These are phyloP conservation scores for Lathyrus aphaca DNA, from an alignment of 306 rosid genomes.

Conservation along the genomic window DNA sequence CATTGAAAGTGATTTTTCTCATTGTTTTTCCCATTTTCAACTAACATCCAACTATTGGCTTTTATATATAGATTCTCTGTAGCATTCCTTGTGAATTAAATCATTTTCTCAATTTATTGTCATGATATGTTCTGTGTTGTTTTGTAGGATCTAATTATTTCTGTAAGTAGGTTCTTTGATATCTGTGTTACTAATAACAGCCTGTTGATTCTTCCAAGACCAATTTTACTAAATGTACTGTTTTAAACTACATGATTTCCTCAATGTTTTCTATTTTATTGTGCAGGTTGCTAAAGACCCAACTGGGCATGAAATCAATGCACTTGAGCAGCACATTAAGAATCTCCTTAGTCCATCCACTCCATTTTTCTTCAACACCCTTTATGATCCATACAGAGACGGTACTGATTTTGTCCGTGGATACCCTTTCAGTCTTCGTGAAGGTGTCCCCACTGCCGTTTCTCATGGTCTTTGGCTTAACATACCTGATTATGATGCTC, in stretches of 20 bases:
- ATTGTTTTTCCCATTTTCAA: constrained; percentile 5
- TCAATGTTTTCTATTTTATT: constrained; percentile 26
- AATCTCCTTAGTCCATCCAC: constrained; percentile 74
- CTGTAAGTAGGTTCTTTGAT: not conserved
- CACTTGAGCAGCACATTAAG: constrained; percentile 90
- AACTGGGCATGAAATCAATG: constrained; percentile 75
- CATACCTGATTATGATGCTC: constrained; percentile 89
- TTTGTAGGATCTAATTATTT: not conserved
- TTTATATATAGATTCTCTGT: not conserved
- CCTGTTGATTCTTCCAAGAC: not conserved
- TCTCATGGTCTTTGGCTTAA: constrained; percentile 96
- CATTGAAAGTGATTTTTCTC: constrained; percentile 26
- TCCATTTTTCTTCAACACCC: constrained; percentile 83
- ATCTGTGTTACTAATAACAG: not conserved
- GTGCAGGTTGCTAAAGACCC: constrained; percentile 86
- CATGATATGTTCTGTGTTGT: not conserved
- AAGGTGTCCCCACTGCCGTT: constrained; percentile 72
- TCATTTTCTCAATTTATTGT: not conserved
- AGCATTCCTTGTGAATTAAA: too few relatives aligned
- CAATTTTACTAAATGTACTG: not conserved
- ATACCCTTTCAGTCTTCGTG: constrained; percentile 85
- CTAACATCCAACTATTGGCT: not conserved
- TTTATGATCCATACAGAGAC: constrained; percentile 82
- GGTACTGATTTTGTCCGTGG: constrained; percentile 92
- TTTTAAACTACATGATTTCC: constrained; percentile 16